Evolutionary conservation across 768 basidiomycete species (phyloP).

Genomic region (Coprinopsis strossmayeri): DNA sequence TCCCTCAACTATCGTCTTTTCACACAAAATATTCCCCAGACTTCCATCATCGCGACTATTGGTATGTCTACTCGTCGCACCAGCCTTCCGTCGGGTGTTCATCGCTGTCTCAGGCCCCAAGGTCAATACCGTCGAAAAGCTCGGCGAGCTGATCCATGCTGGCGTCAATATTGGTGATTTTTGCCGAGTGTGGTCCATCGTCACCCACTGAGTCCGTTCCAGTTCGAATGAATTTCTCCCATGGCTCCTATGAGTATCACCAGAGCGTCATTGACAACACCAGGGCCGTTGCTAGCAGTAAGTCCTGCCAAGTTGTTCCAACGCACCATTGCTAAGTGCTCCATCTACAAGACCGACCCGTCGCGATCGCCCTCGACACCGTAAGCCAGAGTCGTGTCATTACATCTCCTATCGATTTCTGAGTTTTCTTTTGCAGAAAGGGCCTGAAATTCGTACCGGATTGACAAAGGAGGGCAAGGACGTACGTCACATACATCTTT

Average conservation of each 20-base stretch:
- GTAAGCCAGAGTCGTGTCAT: constrained; percentile 40
- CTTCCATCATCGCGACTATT: constrained; percentile 97
- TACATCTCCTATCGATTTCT: not conserved
- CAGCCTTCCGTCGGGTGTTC: too few relatives aligned
- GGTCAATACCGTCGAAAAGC: constrained; percentile 86
- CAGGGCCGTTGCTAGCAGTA: constrained; percentile 75
- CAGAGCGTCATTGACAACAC: constrained; percentile 99
- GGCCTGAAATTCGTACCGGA: constrained; percentile 98
- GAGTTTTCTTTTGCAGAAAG: constrained; percentile 60
- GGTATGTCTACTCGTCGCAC: constrained; percentile 41
- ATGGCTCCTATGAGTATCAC: constrained; percentile 98
- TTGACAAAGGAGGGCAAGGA: constrained; percentile 82
- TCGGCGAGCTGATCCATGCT: constrained; percentile 75
- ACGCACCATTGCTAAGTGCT: constrained; percentile 9
- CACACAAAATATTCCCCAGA: constrained; percentile 40
- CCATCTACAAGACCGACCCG: constrained; percentile 64
- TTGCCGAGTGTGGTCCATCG: not conserved
- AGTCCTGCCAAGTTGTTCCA: constrained; percentile 18
- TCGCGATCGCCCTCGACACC: constrained; percentile 97
- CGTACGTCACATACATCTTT: constrained; percentile 41
- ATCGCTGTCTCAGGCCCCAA: constrained; percentile 66
- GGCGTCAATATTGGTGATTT: constrained; percentile 91
- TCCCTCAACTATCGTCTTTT: not conserved
- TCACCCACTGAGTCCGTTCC: constrained; percentile 9
- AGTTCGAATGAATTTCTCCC: constrained; percentile 99